A percentile compares a stretch with the other conserved stretches of the same genome.
Conservation (phyloP, 2,329 filamentous ascomycete species). For the Tolypocladium tropicale region DNA sequence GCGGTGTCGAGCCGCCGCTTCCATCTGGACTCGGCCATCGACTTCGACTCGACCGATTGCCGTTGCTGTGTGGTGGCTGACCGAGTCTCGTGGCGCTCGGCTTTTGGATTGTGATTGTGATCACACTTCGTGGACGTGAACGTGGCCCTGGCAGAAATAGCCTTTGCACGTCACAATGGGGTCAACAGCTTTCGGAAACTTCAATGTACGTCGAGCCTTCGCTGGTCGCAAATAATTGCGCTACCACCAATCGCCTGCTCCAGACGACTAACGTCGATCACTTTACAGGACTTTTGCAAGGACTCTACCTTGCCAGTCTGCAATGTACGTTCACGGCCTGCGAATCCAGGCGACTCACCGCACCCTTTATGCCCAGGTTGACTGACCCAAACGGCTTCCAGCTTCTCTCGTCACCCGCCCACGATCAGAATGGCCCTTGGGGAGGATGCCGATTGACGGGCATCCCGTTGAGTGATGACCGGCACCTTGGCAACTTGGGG, state of each 20-base stretch:
- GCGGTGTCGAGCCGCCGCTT: background rate
- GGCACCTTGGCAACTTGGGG: slow-evolving; percentile 76
- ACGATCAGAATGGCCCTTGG: slow-evolving; percentile 50
- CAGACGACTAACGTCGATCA: slow-evolving; percentile 14
- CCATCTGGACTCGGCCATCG: background rate
- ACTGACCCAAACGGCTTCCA: slow-evolving; percentile 10
- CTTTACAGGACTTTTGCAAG: slow-evolving; percentile 63
- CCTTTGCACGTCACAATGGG: slow-evolving; percentile 37
- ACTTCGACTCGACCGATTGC: background rate
- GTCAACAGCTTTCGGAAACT: slow-evolving; percentile 52
- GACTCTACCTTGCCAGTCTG: slow-evolving; percentile 76
- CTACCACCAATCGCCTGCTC: background rate
- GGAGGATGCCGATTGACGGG: slow-evolving; percentile 67
- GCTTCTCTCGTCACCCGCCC: slow-evolving; percentile 45
- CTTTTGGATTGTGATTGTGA: background rate
- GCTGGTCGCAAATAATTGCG: background rate
- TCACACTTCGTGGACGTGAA: background rate
- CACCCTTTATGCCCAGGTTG: slow-evolving; percentile 3
- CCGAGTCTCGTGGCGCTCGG: background rate
- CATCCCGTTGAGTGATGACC: slow-evolving; percentile 56
- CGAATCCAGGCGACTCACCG: background rate
- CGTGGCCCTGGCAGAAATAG: slow-evolving; percentile 1
- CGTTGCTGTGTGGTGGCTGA: background rate
- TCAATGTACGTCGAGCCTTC: slow-evolving; percentile 34
- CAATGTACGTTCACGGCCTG: slow-evolving; percentile 44